These are phyloP conservation scores for Colletotrichum brevisporum DNA, from an alignment of 2,329 filamentous ascomycete species.

Conservation along the genomic window DNA sequence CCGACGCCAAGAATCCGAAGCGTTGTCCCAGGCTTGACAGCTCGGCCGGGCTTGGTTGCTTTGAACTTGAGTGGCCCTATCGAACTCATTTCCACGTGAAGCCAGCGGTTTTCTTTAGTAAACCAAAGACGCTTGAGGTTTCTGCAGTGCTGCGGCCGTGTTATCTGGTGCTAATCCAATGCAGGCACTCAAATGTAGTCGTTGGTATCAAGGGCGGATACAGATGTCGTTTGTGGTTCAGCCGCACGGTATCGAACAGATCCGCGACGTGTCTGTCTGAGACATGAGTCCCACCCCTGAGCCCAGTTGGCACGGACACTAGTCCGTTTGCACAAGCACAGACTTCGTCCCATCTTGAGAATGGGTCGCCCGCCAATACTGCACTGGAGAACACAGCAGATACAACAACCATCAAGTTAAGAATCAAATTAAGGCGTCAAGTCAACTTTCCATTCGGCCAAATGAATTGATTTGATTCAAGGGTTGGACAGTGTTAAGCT, in stretches of 20 bases:
- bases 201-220: too few relatives aligned
- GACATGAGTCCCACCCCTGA: constrained; percentile 8
- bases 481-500: too few relatives aligned
- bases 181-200: too few relatives aligned
- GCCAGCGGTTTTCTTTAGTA: not conserved
- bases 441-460: too few relatives aligned
- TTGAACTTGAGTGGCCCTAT: constrained; percentile 15
- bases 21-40: constrained; percentile 46
- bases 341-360: not conserved
- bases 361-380: too few relatives aligned
- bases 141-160: too few relatives aligned
- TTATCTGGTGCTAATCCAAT: too few relatives aligned
- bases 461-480: too few relatives aligned
- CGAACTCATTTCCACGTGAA: not conserved
- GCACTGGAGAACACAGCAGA: too few relatives aligned
- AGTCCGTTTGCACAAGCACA: not conserved
- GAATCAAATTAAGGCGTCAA: too few relatives aligned
- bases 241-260: not conserved
- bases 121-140: too few relatives aligned
- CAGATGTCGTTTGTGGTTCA: not conserved
- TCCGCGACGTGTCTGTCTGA: constrained; percentile 18
- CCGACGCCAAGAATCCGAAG: constrained; percentile 55
- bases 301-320: not conserved
- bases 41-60: constrained; percentile 18
- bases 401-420: too few relatives aligned